Evolutionary conservation across 768 basidiomycete genomes (phyloP).

Genomic region (Psilocybe subaeruginosa): DNA sequence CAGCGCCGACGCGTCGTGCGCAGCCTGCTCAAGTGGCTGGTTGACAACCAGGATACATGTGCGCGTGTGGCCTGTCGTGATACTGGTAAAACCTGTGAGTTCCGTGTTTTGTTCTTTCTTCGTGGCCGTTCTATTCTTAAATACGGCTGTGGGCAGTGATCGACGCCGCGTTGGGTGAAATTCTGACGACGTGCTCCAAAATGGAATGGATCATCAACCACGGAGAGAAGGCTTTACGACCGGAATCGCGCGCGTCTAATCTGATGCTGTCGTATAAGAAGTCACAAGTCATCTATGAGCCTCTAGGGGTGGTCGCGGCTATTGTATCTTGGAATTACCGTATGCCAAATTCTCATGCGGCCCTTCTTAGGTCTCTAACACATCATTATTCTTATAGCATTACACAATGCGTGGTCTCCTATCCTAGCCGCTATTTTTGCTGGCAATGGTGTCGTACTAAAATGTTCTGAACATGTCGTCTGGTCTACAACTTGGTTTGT

Average conservation of each 20-base stretch:
- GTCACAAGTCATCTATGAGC: constrained; percentile 83
- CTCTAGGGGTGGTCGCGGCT: constrained; percentile 89
- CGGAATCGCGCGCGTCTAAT: constrained; percentile 70
- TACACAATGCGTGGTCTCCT: constrained; percentile 95
- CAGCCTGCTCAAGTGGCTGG: constrained; percentile 89
- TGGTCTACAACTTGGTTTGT: constrained; percentile 91
- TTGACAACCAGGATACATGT: constrained; percentile 86
- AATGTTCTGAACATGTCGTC: constrained; percentile 90
- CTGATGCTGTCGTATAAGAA: constrained; percentile 77
- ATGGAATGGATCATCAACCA: constrained; percentile 89
- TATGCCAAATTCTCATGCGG: constrained; percentile 31
- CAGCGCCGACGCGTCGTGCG: constrained; percentile 83
- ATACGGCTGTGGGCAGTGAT: constrained; percentile 56
- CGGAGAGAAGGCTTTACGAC: constrained; percentile 76
- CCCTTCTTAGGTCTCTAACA: background rate
- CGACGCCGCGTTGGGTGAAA: constrained; percentile 93
- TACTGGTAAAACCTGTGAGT: constrained; percentile 92
- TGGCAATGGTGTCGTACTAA: constrained; percentile 88
- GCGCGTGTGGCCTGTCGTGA: constrained; percentile 90
- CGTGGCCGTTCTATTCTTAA: constrained; percentile 3
- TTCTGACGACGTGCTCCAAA: constrained; percentile 93
- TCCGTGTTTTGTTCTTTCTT: background rate
- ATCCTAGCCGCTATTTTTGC: constrained; percentile 90
- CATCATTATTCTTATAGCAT: constrained; percentile 46
- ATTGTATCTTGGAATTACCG: constrained; percentile 97